Evolutionary conservation across 805 yeast species (phyloP), one percentile per base, ranked within the genome.

Genomic region (Candida montana): DNA sequence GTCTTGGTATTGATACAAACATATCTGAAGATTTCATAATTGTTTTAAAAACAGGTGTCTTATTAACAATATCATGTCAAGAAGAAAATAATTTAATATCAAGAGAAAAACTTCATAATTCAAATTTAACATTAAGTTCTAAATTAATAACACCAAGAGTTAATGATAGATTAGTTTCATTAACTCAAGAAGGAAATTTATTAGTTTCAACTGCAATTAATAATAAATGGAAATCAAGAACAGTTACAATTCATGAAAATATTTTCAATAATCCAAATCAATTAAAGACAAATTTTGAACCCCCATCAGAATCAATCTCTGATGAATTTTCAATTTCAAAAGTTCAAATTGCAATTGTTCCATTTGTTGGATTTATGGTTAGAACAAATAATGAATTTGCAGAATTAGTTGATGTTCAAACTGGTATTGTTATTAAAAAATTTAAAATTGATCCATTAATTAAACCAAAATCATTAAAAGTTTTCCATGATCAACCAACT

Each of bases 401-500:
- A 1, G 87, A 84, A 49, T 61, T 83, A 47, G 72, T 84, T 41
- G 95, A 88, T 64, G 79, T 82, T 29, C 89, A 81, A 55, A 79
- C 90, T 0, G 95, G 95, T 7, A 77, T 80, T 0, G 62, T 84
- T 30, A 65, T 88, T 40, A 77, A 77, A 48, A 72, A 68, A 32
- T 74, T 86, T 51, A 62, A 69, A 23, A 75, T 88, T 35, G 85
- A 82, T 0, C 73, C 73, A 29, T 81, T 19, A 11, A 33, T 78
- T 64, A 77, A 77, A 31, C 48, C 41, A 2, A 74, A 74, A 2
- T 57, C 83, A 0, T 72, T 88, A 47, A 67, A 71, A 42, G 93
- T 84, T 1, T 77, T 86, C 48, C 95, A 88, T 57, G 81, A 84
- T 33, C 88, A 82, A 50, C 95, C 95, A 6, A 79, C 88, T 1